Evolutionary conservation across 2,329 filamentous ascomycete species (phyloP).

Genomic region (Dryadomyces sulphureus): DNA sequence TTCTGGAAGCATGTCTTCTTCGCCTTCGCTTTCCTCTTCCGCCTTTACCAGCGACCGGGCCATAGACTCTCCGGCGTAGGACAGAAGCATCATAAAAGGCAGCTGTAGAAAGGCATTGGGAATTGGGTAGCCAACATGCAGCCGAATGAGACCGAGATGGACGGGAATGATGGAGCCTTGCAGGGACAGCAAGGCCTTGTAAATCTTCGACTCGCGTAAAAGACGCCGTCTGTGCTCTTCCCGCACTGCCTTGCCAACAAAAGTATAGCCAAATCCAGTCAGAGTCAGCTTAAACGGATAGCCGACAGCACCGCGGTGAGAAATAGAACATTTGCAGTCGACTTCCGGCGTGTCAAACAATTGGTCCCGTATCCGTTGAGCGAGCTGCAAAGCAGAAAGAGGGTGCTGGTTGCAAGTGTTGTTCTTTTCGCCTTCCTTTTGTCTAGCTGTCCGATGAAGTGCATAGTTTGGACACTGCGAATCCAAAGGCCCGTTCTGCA

Average conservation of each 20-base stretch:
- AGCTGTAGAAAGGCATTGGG: constrained; percentile 3
- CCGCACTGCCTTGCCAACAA: constrained; percentile 6
- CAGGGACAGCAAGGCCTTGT: constrained; percentile 1
- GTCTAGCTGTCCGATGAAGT: constrained; percentile 2
- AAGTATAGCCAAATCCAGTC: constrained; percentile 7
- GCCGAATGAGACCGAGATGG: constrained; percentile 5
- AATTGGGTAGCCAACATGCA: constrained; percentile 6
- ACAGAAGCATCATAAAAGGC: constrained; percentile 7
- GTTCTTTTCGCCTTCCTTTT: not conserved
- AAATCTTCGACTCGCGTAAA: constrained; percentile 5
- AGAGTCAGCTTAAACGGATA: constrained; percentile 7
- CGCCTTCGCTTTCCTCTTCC: not conserved
- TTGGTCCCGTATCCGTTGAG: constrained; percentile 2
- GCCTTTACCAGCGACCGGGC: not conserved
- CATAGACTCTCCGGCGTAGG: constrained; percentile 5
- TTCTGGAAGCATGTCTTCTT: not conserved
- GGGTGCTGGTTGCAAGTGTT: constrained; percentile 1
- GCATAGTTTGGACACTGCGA: constrained; percentile 4
- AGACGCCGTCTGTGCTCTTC: not conserved
- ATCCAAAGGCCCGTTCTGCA: constrained; percentile 2
- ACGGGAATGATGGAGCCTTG: constrained; percentile 7
- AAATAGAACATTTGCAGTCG: constrained; percentile 4
- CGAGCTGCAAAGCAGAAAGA: constrained; percentile 4
- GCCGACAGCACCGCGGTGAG: constrained; percentile 6
- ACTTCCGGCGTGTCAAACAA: constrained; percentile 4